Percentiles rank a stretch among this genome's conserved stretches.
These are phyloP conservation scores for Stentor roeselii DNA, from an alignment of 73 alveolate species.

Conservation along the genomic window DNA sequence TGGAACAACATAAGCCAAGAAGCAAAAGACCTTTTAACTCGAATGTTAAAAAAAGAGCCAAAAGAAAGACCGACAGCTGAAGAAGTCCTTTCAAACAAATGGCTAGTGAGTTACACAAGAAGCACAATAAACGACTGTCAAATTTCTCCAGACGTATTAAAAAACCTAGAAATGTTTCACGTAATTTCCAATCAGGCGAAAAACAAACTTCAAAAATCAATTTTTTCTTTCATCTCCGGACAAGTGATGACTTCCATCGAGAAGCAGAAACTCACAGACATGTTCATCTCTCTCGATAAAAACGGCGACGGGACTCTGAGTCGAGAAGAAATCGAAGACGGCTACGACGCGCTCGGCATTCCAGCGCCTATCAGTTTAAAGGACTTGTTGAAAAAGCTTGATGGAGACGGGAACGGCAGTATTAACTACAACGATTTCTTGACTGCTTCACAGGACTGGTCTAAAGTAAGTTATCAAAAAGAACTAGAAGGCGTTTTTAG, in stretches of 20 bases:
- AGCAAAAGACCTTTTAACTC: constrained; percentile 59
- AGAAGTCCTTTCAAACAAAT: constrained; percentile 61
- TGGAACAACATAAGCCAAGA: constrained; percentile 38
- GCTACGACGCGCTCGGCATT: constrained; percentile 45
- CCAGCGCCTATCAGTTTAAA: background rate
- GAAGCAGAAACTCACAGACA: constrained; percentile 42
- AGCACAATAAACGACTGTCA: background rate
- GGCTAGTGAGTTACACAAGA: constrained; percentile 35
- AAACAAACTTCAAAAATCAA: constrained; percentile 38
- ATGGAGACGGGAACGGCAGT: background rate
- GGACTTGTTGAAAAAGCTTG: background rate
- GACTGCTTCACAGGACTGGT: background rate
- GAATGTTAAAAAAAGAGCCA: constrained; percentile 52
- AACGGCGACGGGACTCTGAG: constrained; percentile 77
- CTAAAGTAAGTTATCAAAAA: background rate
- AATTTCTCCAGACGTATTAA: constrained; percentile 2
- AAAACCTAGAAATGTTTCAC: constrained; percentile 34
- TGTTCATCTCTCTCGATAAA: constrained; percentile 61
- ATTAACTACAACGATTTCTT: background rate
- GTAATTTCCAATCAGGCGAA: constrained; percentile 33
- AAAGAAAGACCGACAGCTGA: constrained; percentile 54
- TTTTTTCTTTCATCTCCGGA: constrained; percentile 33
- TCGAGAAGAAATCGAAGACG: constrained; percentile 69
- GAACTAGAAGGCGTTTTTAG: constrained; percentile 2
- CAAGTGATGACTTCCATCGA: constrained; percentile 47